These are phyloP conservation scores for Phytophthora multivora DNA, from an alignment of 352 stramenopile genomes.

Conservation along the genomic window DNA sequence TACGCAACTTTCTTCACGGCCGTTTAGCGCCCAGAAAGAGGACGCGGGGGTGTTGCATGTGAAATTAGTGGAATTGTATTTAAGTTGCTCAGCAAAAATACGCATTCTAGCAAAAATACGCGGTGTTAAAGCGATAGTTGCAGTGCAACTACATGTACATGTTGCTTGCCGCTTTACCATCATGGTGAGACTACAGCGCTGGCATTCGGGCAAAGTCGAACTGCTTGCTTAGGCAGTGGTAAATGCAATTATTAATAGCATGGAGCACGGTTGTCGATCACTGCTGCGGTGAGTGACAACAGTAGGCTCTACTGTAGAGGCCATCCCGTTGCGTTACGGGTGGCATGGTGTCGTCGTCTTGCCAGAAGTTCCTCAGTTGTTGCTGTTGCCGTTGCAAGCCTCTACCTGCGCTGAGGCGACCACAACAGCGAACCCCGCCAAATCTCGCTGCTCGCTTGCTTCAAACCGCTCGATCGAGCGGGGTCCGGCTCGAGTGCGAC, in stretches of 20 bases:
- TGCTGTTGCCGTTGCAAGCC: constrained; percentile 15
- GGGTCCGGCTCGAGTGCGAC: constrained; percentile 24
- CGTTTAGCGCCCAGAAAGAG: neutral
- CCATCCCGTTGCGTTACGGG: constrained; percentile 18
- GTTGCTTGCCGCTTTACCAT: too few relatives aligned
- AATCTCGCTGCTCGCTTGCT: constrained; percentile 9
- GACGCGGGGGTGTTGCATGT: neutral
- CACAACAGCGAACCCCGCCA: neutral
- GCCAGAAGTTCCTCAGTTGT: constrained; percentile 15
- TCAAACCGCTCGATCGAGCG: constrained; percentile 8
- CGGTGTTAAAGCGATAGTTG: constrained; percentile 18
- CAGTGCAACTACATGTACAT: too few relatives aligned
- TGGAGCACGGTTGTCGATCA: constrained; percentile 3
- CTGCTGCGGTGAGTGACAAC: constrained; percentile 1
- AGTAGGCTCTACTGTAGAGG: neutral
- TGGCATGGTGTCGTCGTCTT: constrained; percentile 18
- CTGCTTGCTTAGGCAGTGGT: neutral
- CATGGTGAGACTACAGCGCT: neutral
- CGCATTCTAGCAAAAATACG: constrained; percentile 19
- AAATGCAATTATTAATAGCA: constrained; percentile 1
- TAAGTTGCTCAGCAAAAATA: constrained; percentile 19
- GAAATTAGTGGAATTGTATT: neutral
- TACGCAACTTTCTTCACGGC: neutral
- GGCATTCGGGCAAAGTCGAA: neutral
- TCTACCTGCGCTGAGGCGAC: constrained; percentile 1